These are phyloP conservation scores for Pezicula neosporulosa DNA, from an alignment of 2,329 filamentous ascomycete species.

Conservation along the genomic window DNA sequence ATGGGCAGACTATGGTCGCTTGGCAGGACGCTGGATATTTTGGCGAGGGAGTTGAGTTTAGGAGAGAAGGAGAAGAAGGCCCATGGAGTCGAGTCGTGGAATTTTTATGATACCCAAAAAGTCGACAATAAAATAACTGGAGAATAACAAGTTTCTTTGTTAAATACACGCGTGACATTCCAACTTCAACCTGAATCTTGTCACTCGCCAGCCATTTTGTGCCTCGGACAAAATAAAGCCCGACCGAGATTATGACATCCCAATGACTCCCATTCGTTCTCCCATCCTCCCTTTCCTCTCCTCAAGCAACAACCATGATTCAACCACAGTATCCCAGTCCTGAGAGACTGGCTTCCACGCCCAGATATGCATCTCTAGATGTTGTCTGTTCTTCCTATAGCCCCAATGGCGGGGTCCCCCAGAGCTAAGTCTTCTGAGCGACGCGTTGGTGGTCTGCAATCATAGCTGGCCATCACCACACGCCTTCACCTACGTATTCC, in stretches of 20 bases:
- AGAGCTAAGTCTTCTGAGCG: conserved; percentile 21
- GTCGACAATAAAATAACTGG: not conserved
- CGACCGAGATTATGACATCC: no score
- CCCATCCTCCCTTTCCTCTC: conserved; percentile 3
- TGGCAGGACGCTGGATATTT: conserved; percentile 96
- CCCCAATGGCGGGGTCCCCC: conserved; percentile 27
- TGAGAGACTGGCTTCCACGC: conserved; percentile 18
- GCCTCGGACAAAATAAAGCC: no score
- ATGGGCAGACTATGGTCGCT: conserved; percentile 78
- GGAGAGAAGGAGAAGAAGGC: conserved; percentile 48
- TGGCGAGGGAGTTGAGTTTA: conserved; percentile 81
- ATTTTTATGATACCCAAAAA: conserved; percentile 23
- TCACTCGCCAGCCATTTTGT: no score
- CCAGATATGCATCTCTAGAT: conserved; percentile 22
- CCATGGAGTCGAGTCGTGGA: conserved; percentile 32
- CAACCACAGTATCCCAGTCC: conserved; percentile 21
- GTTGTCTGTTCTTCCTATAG: conserved; percentile 25
- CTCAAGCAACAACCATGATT: conserved; percentile 22
- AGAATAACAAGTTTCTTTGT: not conserved
- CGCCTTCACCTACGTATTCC: conserved; percentile 14
- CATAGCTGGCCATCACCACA: conserved; percentile 19
- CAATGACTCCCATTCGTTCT: no score
- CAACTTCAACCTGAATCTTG: no score
- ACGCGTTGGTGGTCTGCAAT: conserved; percentile 19
- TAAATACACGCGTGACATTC: no score